Conservation (phyloP, 108 stramenopile genomes). For the Cyclotella distinguenda region DNA sequence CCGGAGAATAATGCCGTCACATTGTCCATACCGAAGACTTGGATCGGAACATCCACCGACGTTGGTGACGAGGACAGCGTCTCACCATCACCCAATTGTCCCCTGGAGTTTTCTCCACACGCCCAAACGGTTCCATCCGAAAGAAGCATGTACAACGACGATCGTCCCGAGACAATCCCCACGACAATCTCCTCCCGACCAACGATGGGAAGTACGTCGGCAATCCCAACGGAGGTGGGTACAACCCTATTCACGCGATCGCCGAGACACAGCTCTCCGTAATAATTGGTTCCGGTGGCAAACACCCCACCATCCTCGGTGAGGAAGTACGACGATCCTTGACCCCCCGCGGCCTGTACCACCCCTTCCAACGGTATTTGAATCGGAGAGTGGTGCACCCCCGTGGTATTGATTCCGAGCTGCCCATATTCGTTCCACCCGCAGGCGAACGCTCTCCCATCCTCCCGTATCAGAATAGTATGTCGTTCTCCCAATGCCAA, state of each 20-base stretch:
- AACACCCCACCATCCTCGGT: conserved; percentile 21
- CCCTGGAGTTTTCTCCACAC: conserved; percentile 36
- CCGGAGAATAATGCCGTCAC: conserved; percentile 23
- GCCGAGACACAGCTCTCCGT: conserved; percentile 37
- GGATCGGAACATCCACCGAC: conserved; percentile 17
- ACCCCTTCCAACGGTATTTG: conserved; percentile 20
- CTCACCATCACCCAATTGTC: conserved; percentile 28
- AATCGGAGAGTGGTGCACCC: not conserved
- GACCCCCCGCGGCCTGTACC: conserved; percentile 8
- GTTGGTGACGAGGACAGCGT: not conserved
- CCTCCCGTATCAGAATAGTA: conserved; percentile 21
- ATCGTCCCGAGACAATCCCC: conserved; percentile 17
- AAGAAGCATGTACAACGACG: conserved; percentile 28
- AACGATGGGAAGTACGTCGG: conserved; percentile 1
- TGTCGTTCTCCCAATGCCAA: conserved; percentile 38
- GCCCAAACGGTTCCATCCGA: conserved; percentile 27
- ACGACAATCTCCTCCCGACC: not conserved
- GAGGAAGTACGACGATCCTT: conserved; percentile 43
- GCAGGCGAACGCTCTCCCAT: conserved; percentile 35
- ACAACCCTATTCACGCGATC: conserved; percentile 21
- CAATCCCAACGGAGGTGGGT: conserved; percentile 9
- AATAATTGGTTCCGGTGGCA: conserved; percentile 30
- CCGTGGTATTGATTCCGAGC: conserved; percentile 18
- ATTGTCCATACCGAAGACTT: conserved; percentile 8
- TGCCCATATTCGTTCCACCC: conserved; percentile 43